Evolutionary conservation across 345 rosid species (phyloP), one percentile per base, ranked within the genome.

Genomic region (Diplotaxis tenuifolia): DNA sequence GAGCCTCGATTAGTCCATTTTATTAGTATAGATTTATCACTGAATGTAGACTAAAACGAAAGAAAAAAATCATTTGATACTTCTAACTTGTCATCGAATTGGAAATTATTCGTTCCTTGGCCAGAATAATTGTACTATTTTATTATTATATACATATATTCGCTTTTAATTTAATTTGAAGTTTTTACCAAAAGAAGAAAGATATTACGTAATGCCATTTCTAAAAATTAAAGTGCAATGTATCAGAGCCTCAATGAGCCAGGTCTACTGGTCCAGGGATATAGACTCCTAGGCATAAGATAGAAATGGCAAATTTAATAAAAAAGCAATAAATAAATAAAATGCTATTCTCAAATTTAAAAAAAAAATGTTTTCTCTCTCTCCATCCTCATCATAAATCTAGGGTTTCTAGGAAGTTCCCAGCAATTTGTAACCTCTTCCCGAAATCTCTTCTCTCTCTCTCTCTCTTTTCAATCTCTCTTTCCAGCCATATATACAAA

Each of bases 171-270:
- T 76, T 19, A 40, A 47, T 47, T 49, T 22, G 0, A 49, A 18
- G 18, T 10, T 58, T 62, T 83, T 89, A 74, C 96, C 81, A 83
- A 87, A 87, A 87, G 81, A 80, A 89, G 96, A 83, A 89, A 89
- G 82, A 73, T 80, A 78, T 78, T 76, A 71, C 81, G 86, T 86
- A 82, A 88, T 81, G 64, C 71, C 19, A 1, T 18, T 45, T 62
- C 58, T 27, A 73, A 10, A 68, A 70, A 11, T 65, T 27, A 42
- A 76, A 58, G 60, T 45, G 10, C 28, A 25, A 21, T 55, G 54
- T 42, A 66, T 11, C 15, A 21, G n/a, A 9, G 25, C 1, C 5
- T 5, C 45, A 16, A n/a, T 16, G 5, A 47, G 50, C 9, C 65
- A 31, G 76, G 68, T 59, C 38, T 57, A 27, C 0, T 42, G 31